Conservation (phyloP, 2,329 filamentous ascomycete species). For the Cladosporium cucumerinum region DNA sequence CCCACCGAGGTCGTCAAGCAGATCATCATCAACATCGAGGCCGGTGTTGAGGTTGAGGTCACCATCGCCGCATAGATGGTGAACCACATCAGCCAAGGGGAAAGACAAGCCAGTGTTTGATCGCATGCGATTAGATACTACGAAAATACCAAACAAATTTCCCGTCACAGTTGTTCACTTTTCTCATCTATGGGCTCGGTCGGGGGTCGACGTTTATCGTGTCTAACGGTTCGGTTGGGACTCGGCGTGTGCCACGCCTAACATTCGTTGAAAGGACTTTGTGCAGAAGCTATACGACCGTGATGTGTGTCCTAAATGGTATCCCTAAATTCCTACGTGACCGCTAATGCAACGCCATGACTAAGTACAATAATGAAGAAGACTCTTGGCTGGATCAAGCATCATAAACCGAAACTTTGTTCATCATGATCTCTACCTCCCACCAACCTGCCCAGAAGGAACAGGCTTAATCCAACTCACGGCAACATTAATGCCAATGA, state of each 20-base stretch:
- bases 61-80: slow-evolving; percentile 73
- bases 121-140: slow-evolving; percentile 3
- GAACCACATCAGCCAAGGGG: background rate
- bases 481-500: slow-evolving; percentile 64
- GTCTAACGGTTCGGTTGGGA: no score
- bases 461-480: slow-evolving; percentile 63
- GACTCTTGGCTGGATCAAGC: background rate
- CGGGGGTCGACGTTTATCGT: no score
- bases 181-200: no score
- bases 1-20: slow-evolving; percentile 97
- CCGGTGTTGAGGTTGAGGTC: slow-evolving; percentile 88
- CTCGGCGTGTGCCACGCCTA: background rate
- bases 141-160: background rate
- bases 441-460: slow-evolving; percentile 52
- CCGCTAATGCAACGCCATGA: background rate
- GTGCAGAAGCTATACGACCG: background rate
- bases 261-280: background rate
- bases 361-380: background rate
- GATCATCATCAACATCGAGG: slow-evolving; percentile 95
- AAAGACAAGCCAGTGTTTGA: slow-evolving; percentile 11
- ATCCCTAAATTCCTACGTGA: background rate
- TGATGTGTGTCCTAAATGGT: background rate
- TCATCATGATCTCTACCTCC: slow-evolving; percentile 25
- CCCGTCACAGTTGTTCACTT: background rate
- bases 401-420: background rate